These are phyloP conservation scores for Debaryomyces maramus DNA, from an alignment of 805 yeast species.

Conservation along the genomic window DNA sequence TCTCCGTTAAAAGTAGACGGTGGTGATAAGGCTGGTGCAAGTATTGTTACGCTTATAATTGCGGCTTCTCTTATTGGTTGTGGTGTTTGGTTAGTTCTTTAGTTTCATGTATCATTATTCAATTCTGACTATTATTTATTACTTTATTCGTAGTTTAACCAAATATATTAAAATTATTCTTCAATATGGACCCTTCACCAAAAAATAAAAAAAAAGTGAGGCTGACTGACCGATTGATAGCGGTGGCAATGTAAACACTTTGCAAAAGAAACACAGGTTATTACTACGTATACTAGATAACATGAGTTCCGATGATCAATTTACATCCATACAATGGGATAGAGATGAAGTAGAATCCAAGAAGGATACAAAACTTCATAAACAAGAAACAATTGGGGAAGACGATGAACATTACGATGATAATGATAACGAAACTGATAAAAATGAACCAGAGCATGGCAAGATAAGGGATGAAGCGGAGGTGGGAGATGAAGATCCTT, in stretches of 20 bases:
- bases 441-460: not conserved
- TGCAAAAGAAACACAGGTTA: not conserved
- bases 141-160: conserved; percentile 1
- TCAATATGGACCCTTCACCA: no score
- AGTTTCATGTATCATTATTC: conserved; percentile 13
- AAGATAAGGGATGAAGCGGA: conserved; percentile 5
- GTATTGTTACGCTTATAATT: conserved; percentile 73
- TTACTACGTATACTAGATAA: not conserved
- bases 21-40: conserved; percentile 87
- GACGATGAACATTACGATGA: conserved; percentile 12
- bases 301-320: conserved; percentile 46
- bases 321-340: conserved; percentile 60
- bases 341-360: conserved; percentile 34
- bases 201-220: conserved; percentile 1
- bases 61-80: conserved; percentile 46
- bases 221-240: not conserved
- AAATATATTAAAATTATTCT: no score
- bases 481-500: conserved; percentile 9
- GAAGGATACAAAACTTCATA: conserved; percentile 3
- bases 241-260: conserved; percentile 3
- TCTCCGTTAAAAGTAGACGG: conserved; percentile 42
- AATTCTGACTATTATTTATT: not conserved
- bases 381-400: conserved; percentile 13
- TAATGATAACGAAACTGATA: conserved; percentile 8
- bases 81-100: conserved; percentile 44